These are phyloP conservation scores for Lepidium sativum DNA, from an alignment of 345 rosid species.

Conservation along the genomic window DNA sequence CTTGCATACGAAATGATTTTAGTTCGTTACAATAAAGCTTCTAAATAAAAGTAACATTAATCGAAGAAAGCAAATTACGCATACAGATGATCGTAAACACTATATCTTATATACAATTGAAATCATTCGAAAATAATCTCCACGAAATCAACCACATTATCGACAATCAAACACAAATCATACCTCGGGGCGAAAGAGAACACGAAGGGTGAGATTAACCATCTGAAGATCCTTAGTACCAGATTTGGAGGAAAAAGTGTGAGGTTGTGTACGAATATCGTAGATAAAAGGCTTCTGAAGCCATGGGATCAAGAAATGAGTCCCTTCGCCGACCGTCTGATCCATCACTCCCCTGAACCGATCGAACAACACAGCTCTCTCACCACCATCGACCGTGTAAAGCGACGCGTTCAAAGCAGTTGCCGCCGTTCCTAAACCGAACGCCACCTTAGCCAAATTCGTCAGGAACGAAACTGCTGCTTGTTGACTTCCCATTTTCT, in stretches of 20 bases:
- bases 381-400: slow-evolving; percentile 92
- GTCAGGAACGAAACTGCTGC: slow-evolving; percentile 59
- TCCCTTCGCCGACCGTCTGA: slow-evolving; percentile 77
- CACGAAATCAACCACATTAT: not conserved
- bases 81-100: not conserved
- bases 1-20: not conserved
- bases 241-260: slow-evolving; percentile 88
- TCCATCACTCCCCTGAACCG: slow-evolving; percentile 86
- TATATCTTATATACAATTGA: not conserved
- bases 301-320: slow-evolving; percentile 83
- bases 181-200: slow-evolving; percentile 89
- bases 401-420: slow-evolving; percentile 52
- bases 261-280: slow-evolving; percentile 85
- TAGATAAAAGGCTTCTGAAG: slow-evolving; percentile 78
- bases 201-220: slow-evolving; percentile 96
- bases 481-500: slow-evolving; percentile 64
- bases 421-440: slow-evolving; percentile 67
- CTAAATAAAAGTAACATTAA: not conserved
- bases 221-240: slow-evolving; percentile 99
- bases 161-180: not conserved
- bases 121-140: not conserved
- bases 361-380: slow-evolving; percentile 91
- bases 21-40: not conserved
- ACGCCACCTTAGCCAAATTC: slow-evolving; percentile 65
- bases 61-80: not conserved